A percentile compares a stretch with the other conserved stretches of the same genome.
These are phyloP conservation scores for Deinandra increscens DNA, from an alignment of 129 eudicot species.

Conservation along the genomic window DNA sequence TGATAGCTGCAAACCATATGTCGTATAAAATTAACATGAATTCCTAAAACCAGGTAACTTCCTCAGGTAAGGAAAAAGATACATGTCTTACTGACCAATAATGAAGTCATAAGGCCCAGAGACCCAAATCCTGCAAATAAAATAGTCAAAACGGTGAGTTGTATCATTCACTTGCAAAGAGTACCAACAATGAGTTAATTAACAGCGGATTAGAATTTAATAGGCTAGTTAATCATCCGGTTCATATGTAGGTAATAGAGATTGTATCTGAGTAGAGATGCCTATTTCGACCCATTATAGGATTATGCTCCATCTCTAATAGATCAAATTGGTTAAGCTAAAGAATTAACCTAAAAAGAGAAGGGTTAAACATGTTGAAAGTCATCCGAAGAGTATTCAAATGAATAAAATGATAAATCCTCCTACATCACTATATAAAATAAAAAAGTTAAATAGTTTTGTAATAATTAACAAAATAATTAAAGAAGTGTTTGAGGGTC, in stretches of 20 bases:
- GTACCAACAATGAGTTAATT: neutral
- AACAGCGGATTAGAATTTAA: neutral
- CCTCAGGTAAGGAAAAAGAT: neutral
- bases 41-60: conserved; percentile 14
- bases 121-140: conserved; percentile 86
- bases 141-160: neutral
- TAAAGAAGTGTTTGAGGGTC: neutral
- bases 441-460: neutral
- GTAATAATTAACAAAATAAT: neutral
- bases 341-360: neutral
- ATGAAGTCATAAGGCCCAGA: conserved; percentile 90
- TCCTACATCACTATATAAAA: neutral
- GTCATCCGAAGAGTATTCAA: neutral
- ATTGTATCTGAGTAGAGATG: neutral
- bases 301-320: neutral
- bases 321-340: neutral
- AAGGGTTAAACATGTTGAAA: conserved; percentile 1
- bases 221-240: conserved; percentile 11
- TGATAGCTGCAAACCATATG: conserved; percentile 51
- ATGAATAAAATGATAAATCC: neutral
- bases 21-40: neutral
- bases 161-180: conserved; percentile 11
- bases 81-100: conserved; percentile 54
- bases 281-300: neutral
- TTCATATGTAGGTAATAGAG: neutral